phyloP scores from a whole-genome alignment of 805 yeast species.

The Teunomyces stri region DNA sequence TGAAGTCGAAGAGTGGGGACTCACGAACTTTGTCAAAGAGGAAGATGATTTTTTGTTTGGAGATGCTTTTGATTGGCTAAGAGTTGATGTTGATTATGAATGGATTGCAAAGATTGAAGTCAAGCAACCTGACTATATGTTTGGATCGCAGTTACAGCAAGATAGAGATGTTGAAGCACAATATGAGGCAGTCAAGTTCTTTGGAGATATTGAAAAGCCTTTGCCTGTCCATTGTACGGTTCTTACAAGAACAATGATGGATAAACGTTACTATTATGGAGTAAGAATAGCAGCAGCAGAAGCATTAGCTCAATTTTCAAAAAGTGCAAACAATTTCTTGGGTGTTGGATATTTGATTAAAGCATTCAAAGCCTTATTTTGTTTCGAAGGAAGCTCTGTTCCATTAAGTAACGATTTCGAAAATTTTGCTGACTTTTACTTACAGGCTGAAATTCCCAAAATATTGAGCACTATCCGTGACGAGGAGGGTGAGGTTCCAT shows the following conservation, averaged over 20 bases:
- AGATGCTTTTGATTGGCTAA: conserved; percentile 96
- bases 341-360: conserved; percentile 73
- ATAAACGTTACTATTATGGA: conserved; percentile 82
- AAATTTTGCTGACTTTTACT: conserved; percentile 63
- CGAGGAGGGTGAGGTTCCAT: conserved; percentile 58
- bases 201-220: conserved; percentile 60
- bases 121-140: conserved; percentile 94
- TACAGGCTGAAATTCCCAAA: conserved; percentile 66
- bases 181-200: conserved; percentile 72
- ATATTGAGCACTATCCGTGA: conserved; percentile 62
- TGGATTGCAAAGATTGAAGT: conserved; percentile 86
- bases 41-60: conserved; percentile 66
- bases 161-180: conserved; percentile 98
- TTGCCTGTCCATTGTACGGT: conserved; percentile 69
- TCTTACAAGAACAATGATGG: conserved; percentile 77
- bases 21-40: conserved; percentile 66
- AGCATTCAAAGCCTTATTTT: conserved; percentile 67
- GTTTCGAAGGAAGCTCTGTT: conserved; percentile 59
- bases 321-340: conserved; percentile 55
- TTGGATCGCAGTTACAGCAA: conserved; percentile 85
- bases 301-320: conserved; percentile 70
- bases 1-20: conserved; percentile 70
- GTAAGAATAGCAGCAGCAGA: conserved; percentile 82
- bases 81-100: conserved; percentile 97
- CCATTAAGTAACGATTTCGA: conserved; percentile 83